These are phyloP conservation scores for Fraxinus excelsior DNA, from an alignment of 257 asterid genomes.

Conservation along the genomic window DNA sequence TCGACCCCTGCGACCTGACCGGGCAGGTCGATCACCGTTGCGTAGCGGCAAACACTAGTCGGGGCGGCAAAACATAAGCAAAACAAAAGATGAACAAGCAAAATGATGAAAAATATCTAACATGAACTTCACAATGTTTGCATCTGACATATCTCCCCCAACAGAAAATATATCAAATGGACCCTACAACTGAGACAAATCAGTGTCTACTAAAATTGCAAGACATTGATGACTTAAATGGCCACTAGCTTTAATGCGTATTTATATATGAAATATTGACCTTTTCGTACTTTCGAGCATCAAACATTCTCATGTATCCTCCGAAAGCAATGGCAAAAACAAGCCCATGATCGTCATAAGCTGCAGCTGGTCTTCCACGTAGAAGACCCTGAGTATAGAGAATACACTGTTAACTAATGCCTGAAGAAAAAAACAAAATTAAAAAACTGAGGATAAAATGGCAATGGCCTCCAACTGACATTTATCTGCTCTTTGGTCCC, in stretches of 20 bases:
- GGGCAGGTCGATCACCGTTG: too few relatives aligned
- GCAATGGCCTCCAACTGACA: too few relatives aligned
- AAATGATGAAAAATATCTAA: too few relatives aligned
- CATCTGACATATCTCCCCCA: slow-evolving; percentile 90
- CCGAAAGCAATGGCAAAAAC: slow-evolving; percentile 88
- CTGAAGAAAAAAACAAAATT: too few relatives aligned
- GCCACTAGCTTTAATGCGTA: slow-evolving; percentile 23
- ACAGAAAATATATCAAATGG: slow-evolving; percentile 87
- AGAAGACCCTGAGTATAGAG: too few relatives aligned
- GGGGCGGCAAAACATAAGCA: too few relatives aligned
- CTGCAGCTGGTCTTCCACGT: slow-evolving; percentile 91
- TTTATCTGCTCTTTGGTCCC: too few relatives aligned
- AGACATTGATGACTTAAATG: slow-evolving; percentile 1
- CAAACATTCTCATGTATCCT: slow-evolving; percentile 90
- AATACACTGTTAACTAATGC: too few relatives aligned
- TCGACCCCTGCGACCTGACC: too few relatives aligned
- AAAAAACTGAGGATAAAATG: too few relatives aligned
- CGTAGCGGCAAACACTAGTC: too few relatives aligned
- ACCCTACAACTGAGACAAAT: slow-evolving; percentile 58
- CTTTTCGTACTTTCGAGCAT: slow-evolving; percentile 89
- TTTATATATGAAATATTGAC: slow-evolving; percentile 32
- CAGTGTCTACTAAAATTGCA: slow-evolving; percentile 25
- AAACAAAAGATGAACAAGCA: too few relatives aligned
- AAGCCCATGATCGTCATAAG: slow-evolving; percentile 94
- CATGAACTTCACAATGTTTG: slow-evolving; percentile 85